Evolutionary conservation across 805 yeast species (phyloP).

Genomic region (Cyberlindnera misumaiensis): DNA sequence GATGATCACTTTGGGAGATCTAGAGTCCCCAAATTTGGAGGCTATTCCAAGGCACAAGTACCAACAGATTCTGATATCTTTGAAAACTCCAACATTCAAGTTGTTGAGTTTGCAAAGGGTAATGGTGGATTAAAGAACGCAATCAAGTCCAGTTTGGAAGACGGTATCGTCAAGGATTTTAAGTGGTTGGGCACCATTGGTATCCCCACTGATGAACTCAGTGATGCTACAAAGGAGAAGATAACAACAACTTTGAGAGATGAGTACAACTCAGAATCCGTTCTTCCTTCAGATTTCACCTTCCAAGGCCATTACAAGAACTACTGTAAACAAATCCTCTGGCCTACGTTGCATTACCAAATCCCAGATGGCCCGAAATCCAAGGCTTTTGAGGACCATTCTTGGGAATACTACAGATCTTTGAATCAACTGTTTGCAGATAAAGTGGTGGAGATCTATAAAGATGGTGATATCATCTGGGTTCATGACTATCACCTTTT

Average conservation of each 20-base stretch:
- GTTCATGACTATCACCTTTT: constrained; percentile 90
- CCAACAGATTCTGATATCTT: constrained; percentile 33
- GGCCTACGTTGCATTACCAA: constrained; percentile 95
- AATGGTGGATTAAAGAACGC: constrained; percentile 90
- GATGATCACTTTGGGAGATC: constrained; percentile 3
- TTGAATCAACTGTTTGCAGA: constrained; percentile 80
- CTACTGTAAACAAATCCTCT: constrained; percentile 87
- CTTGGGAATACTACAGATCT: constrained; percentile 78
- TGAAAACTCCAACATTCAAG: constrained; percentile 60
- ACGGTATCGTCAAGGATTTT: constrained; percentile 27
- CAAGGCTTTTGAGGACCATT: constrained; percentile 91
- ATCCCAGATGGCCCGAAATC: constrained; percentile 93
- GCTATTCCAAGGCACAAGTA: constrained; percentile 59
- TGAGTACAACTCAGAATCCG: constrained; percentile 55
- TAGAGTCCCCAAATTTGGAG: constrained; percentile 53
- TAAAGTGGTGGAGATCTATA: constrained; percentile 57
- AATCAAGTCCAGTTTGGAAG: constrained; percentile 48
- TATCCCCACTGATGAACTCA: constrained; percentile 81
- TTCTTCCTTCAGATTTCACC: constrained; percentile 68
- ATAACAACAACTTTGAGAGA: constrained; percentile 42
- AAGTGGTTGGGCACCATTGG: constrained; percentile 91
- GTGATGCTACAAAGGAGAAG: constrained; percentile 43
- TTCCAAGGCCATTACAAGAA: constrained; percentile 88
- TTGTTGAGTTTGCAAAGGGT: constrained; percentile 65
- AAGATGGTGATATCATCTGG: constrained; percentile 79